Conservation (phyloP, 1,139 yeast genomes). For the Geotrichum siamense region DNA sequence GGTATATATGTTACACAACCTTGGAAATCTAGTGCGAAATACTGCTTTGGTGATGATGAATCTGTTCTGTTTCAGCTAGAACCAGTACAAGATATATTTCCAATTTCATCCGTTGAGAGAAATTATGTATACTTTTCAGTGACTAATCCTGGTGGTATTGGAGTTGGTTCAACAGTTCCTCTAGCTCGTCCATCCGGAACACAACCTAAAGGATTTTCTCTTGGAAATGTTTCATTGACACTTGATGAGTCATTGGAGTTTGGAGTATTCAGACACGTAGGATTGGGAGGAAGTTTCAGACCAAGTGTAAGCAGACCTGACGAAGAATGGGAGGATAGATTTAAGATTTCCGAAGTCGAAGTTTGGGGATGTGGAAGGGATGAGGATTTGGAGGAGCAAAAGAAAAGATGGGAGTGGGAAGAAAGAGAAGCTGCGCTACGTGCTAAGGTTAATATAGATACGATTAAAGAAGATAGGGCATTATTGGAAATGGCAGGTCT, state of each 20-base stretch:
- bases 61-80: conserved; percentile 54
- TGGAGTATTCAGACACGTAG: conserved; percentile 68
- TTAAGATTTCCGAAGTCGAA: conserved; percentile 67
- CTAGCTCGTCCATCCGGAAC: conserved; percentile 14
- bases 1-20: conserved; percentile 61
- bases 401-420: conserved; percentile 85
- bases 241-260: conserved; percentile 73
- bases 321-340: conserved; percentile 58
- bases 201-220: conserved; percentile 18
- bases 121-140: conserved; percentile 33
- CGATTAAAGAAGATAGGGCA: conserved; percentile 75
- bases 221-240: conserved; percentile 71
- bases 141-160: conserved; percentile 55
- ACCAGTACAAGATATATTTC: conserved; percentile 57
- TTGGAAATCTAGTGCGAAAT: conserved; percentile 71
- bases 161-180: conserved; percentile 55
- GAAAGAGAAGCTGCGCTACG: conserved; percentile 75
- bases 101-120: conserved; percentile 20
- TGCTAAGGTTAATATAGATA: conserved; percentile 57
- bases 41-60: conserved; percentile 57
- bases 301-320: conserved; percentile 30
- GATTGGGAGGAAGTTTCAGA: conserved; percentile 44
- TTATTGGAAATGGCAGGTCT: conserved; percentile 86
- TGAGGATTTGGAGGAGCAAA: conserved; percentile 68
- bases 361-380: conserved; percentile 89